phyloP scores from a whole-genome alignment of 352 stramenopile species.

The Globisporangium spiculum region DNA sequence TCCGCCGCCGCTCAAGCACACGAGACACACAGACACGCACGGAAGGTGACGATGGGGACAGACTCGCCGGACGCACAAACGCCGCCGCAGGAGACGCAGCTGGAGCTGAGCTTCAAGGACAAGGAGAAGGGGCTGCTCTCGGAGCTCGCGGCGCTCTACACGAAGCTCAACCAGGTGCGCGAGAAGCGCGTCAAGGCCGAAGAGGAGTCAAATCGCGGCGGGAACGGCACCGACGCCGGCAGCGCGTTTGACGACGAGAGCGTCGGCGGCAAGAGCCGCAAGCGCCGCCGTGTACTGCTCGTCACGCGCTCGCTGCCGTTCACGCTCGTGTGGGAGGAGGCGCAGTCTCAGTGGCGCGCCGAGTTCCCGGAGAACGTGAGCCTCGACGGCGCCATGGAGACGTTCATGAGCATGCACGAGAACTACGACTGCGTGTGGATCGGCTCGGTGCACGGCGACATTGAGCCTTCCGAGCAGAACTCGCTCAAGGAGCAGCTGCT shows the following conservation, averaged over 20 bases:
- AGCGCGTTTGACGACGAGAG: constrained; percentile 26
- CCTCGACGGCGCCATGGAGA: constrained; percentile 74
- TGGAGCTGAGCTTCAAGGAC: constrained; percentile 50
- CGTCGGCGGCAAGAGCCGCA: constrained; percentile 23
- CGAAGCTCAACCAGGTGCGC: constrained; percentile 80
- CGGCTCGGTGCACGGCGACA: constrained; percentile 74
- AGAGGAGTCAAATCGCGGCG: constrained; percentile 33
- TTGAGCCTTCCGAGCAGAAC: constrained; percentile 78
- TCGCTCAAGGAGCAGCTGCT: constrained; percentile 85
- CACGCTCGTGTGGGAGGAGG: constrained; percentile 73
- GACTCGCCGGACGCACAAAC: constrained; percentile 5
- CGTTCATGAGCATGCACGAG: constrained; percentile 74
- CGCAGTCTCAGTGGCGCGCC: constrained; percentile 77
- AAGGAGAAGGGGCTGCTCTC: constrained; percentile 61
- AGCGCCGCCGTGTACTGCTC: constrained; percentile 60
- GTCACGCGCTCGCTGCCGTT: constrained; percentile 79
- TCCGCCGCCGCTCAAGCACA: not conserved
- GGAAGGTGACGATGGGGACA: constrained; percentile 1
- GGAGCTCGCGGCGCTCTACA: constrained; percentile 74
- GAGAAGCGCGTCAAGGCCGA: constrained; percentile 76
- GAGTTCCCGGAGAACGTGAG: constrained; percentile 74
- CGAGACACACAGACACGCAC: not conserved
- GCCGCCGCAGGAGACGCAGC: not conserved
- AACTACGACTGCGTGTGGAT: constrained; percentile 85
- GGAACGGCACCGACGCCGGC: constrained; percentile 22